phyloP scores from a whole-genome alignment of 2,329 filamentous ascomycete species.

The Stemphylium beticola region DNA sequence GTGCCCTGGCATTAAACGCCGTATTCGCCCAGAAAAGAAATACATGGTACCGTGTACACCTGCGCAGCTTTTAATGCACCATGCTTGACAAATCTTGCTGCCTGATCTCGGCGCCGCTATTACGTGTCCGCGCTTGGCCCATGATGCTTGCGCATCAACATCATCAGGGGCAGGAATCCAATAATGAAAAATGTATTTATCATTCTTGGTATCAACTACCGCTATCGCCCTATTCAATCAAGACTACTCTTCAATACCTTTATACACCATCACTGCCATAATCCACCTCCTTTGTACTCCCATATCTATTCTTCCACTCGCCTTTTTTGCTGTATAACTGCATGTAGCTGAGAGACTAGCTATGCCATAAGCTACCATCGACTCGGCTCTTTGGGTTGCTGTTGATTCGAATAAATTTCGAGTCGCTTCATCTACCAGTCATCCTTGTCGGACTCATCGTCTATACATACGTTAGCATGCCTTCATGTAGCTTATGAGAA shows the following conservation, averaged over 20 bases:
- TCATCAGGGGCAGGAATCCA: too few relatives aligned
- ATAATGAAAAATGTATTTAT: constrained; percentile 6
- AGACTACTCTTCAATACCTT: not conserved
- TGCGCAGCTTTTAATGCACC: too few relatives aligned
- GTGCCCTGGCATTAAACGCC: too few relatives aligned
- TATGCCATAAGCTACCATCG: not conserved
- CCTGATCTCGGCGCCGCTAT: too few relatives aligned
- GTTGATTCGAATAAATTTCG: not conserved
- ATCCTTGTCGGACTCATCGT: constrained; percentile 78
- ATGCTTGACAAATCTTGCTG: too few relatives aligned
- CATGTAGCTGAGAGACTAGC: not conserved
- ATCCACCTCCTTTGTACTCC: not conserved
- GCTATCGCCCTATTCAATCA: not conserved
- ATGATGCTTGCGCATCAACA: not conserved
- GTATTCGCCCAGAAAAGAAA: too few relatives aligned
- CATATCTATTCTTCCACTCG: not conserved
- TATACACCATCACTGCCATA: not conserved
- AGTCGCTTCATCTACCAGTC: constrained; percentile 63
- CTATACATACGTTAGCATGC: constrained; percentile 54
- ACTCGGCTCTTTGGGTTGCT: not conserved
- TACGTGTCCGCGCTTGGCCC: too few relatives aligned
- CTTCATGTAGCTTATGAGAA: constrained; percentile 1
- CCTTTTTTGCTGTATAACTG: not conserved
- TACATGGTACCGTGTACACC: too few relatives aligned
- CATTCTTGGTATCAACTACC: constrained; percentile 14